Percentiles rank a stretch among this genome's conserved stretches.
phyloP scores from a whole-genome alignment of 2,329 filamentous ascomycete genomes.

The Apiospora marii region DNA sequence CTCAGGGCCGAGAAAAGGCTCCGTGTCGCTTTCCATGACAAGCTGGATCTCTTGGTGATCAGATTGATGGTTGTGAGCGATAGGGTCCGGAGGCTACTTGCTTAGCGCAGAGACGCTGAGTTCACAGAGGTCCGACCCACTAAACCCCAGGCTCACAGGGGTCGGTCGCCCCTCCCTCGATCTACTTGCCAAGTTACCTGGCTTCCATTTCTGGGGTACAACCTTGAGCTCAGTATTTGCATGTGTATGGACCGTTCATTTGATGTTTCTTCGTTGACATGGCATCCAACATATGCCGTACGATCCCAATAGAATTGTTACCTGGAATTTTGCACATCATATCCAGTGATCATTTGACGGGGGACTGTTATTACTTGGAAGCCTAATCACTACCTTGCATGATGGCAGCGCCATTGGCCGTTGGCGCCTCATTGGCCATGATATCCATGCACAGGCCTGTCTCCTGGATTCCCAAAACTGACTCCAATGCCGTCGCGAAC shows the following conservation, averaged over 20 bases:
- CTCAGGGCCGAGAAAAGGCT: neutral
- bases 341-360: neutral
- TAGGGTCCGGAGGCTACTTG: neutral
- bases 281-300: neutral
- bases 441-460: slow-evolving; percentile 26
- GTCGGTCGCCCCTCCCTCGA: neutral
- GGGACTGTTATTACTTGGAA: neutral
- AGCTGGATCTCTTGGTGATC: neutral
- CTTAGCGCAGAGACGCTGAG: neutral
- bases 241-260: neutral
- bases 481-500: slow-evolving; percentile 18
- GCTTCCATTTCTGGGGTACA: neutral
- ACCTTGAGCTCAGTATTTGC: neutral
- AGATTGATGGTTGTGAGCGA: neutral
- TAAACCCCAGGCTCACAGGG: neutral
- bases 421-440: neutral
- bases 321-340: neutral
- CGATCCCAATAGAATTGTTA: neutral
- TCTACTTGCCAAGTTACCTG: neutral
- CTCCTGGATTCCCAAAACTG: slow-evolving; percentile 7
- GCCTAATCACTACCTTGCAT: neutral
- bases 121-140: neutral
- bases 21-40: neutral
- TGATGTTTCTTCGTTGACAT: neutral
- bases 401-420: neutral